Percentiles rank a stretch among this genome's conserved stretches.
Evolutionary conservation across 2,329 filamentous ascomycete genomes (phyloP).

Genomic region (Dactylellina leptospora): DNA sequence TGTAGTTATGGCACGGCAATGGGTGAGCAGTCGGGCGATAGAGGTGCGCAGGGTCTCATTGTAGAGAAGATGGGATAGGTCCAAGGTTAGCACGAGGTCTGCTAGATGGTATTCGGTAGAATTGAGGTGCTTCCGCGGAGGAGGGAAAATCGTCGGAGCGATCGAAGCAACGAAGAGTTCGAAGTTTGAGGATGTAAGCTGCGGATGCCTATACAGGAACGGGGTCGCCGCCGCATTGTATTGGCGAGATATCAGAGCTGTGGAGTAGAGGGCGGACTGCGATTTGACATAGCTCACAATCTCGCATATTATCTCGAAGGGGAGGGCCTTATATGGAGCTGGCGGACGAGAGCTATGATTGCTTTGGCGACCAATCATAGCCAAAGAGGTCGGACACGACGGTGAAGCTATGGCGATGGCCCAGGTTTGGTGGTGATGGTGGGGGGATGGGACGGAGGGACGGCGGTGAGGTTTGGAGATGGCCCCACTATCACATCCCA

Average conservation of each 20-base stretch:
- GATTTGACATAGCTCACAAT: constrained; percentile 40
- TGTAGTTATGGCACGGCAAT: constrained; percentile 53
- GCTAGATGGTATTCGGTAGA: constrained; percentile 51
- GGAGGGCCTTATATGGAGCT: constrained; percentile 24
- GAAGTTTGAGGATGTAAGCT: constrained; percentile 56
- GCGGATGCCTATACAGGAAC: constrained; percentile 54
- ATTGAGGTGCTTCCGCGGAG: constrained; percentile 19
- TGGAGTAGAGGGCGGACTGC: constrained; percentile 28
- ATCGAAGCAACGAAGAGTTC: constrained; percentile 54
- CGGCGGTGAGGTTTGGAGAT: constrained; percentile 7
- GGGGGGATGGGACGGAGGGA: not conserved
- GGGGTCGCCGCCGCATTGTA: constrained; percentile 38
- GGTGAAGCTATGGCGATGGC: constrained; percentile 11
- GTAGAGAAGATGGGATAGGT: constrained; percentile 55
- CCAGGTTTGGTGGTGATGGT: constrained; percentile 29
- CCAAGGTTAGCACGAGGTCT: constrained; percentile 53
- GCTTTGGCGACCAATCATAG: constrained; percentile 26
- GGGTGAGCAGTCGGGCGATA: constrained; percentile 55
- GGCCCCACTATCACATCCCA: not conserved
- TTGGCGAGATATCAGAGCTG: constrained; percentile 32
- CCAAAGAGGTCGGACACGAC: constrained; percentile 1
- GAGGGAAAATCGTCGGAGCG: constrained; percentile 52
- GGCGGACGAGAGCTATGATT: constrained; percentile 19
- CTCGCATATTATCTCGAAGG: constrained; percentile 49
- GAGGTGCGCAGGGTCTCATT: constrained; percentile 54